These are phyloP conservation scores for Nannizziopsis barbatae DNA, from an alignment of 2,329 filamentous ascomycete species.

Conservation along the genomic window DNA sequence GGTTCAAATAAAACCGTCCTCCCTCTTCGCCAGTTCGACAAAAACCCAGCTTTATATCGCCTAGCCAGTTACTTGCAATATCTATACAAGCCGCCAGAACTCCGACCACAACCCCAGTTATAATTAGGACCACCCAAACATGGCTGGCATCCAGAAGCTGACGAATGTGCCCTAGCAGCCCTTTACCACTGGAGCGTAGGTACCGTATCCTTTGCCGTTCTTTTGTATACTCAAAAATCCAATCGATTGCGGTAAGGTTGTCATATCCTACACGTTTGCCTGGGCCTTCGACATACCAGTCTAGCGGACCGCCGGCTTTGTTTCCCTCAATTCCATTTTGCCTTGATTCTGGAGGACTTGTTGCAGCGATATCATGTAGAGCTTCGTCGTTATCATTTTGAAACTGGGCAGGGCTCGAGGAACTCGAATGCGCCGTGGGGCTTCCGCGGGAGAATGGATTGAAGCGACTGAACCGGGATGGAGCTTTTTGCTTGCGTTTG, in stretches of 20 bases:
- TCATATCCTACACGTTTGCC: conserved; percentile 89
- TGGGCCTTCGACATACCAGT: conserved; percentile 86
- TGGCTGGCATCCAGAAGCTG: conserved; percentile 75
- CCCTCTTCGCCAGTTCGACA: conserved; percentile 68
- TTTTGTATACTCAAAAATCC: conserved; percentile 98
- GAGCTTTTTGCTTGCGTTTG: conserved; percentile 35
- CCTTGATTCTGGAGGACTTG: conserved; percentile 19
- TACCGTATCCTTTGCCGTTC: conserved; percentile 79
- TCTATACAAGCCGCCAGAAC: conserved; percentile 80
- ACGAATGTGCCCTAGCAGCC: conserved; percentile 60
- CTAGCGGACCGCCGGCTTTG: conserved; percentile 39
- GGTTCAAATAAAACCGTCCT: conserved; percentile 82
- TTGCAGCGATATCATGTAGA: conserved; percentile 18
- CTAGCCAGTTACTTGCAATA: conserved; percentile 83
- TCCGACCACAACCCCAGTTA: conserved; percentile 75
- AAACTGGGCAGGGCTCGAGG: conserved; percentile 13
- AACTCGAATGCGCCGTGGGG: background rate
- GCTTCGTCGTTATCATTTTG: conserved; percentile 7
- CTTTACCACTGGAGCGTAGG: conserved; percentile 56
- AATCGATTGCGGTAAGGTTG: conserved; percentile 93
- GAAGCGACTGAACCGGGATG: conserved; percentile 31
- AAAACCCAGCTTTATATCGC: conserved; percentile 80
- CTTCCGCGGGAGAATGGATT: conserved; percentile 27
- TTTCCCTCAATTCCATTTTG: conserved; percentile 20
- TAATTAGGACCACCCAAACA: conserved; percentile 78